Conservation (phyloP, 371 early-diverging fungal species). For the Smittium mucronatum region DNA sequence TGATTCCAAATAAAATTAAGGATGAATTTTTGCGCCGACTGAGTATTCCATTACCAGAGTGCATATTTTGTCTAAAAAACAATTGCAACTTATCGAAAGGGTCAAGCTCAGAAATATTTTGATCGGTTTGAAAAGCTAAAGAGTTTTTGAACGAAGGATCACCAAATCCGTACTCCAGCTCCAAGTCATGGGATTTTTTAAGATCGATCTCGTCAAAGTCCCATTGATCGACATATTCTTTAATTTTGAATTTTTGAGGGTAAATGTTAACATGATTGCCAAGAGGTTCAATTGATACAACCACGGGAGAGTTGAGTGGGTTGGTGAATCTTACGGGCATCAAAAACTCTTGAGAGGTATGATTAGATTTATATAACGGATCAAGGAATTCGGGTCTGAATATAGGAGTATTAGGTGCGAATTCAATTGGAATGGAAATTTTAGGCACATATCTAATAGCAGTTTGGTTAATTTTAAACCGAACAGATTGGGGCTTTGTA, state of each 20-base stretch:
- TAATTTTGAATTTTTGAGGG: constrained; percentile 56
- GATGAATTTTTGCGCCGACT: not conserved
- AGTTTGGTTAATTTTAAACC: constrained; percentile 74
- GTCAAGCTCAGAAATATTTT: not conserved
- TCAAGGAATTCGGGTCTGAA: constrained; percentile 28
- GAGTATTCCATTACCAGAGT: not conserved
- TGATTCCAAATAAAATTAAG: constrained; percentile 3
- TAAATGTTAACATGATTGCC: constrained; percentile 39
- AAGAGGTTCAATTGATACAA: constrained; percentile 24
- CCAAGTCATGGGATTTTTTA: constrained; percentile 35
- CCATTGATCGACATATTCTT: constrained; percentile 66
- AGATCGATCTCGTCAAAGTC: constrained; percentile 59
- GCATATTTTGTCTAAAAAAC: constrained; percentile 1
- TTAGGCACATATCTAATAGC: constrained; percentile 68
- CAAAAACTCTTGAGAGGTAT: constrained; percentile 37
- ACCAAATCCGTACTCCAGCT: constrained; percentile 2
- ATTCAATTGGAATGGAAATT: constrained; percentile 46
- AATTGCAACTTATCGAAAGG: constrained; percentile 10
- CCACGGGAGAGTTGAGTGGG: constrained; percentile 46
- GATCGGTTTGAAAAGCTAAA: not conserved
- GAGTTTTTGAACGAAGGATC: not conserved
- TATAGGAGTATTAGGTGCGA: constrained; percentile 38
- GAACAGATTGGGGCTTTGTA: constrained; percentile 70
- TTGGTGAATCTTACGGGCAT: constrained; percentile 70
- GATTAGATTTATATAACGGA: constrained; percentile 14